These are phyloP conservation scores for Podila epicladia DNA, from an alignment of 192 early-diverging fungal species.

Conservation along the genomic window DNA sequence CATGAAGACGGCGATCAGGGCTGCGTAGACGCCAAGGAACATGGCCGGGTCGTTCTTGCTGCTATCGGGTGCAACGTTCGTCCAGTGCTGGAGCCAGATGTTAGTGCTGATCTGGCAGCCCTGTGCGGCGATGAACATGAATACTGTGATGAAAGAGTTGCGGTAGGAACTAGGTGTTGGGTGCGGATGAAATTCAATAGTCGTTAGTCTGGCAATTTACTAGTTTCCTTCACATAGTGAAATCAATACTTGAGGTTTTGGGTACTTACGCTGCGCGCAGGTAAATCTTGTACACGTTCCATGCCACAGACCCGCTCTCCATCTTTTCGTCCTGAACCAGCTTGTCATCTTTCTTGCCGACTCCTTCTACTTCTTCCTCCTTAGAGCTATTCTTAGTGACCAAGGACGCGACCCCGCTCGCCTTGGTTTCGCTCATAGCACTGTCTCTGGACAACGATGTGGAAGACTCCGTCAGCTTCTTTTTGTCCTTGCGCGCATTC, in stretches of 20 bases:
- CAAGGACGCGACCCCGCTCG: conserved; percentile 20
- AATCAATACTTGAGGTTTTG: conserved; percentile 51
- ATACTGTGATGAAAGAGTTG: conserved; percentile 25
- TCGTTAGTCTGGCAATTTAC: conserved; percentile 25
- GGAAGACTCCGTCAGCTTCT: not conserved
- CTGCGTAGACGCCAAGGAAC: conserved; percentile 14
- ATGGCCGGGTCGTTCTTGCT: not conserved
- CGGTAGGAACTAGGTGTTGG: conserved; percentile 57
- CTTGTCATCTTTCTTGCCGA: conserved; percentile 24
- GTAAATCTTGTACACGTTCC: conserved; percentile 80
- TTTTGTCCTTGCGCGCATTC: conserved; percentile 37
- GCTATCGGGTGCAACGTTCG: not conserved
- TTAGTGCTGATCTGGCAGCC: conserved; percentile 55
- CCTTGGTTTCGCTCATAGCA: conserved; percentile 4
- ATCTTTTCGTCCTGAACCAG: conserved; percentile 84
- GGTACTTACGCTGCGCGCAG: conserved; percentile 69
- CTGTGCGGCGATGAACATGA: conserved; percentile 41
- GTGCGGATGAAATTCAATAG: conserved; percentile 31
- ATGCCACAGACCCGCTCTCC: conserved; percentile 81
- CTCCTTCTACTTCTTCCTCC: conserved; percentile 6
- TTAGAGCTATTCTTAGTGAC: conserved; percentile 41
- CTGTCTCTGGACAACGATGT: conserved; percentile 6
- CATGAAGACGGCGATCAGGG: conserved; percentile 4
- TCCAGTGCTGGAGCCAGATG: conserved; percentile 77
- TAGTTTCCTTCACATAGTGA: conserved; percentile 22